Evolutionary conservation across 2,329 filamentous ascomycete genomes (phyloP).

Genomic region (Microdochium nivale): DNA sequence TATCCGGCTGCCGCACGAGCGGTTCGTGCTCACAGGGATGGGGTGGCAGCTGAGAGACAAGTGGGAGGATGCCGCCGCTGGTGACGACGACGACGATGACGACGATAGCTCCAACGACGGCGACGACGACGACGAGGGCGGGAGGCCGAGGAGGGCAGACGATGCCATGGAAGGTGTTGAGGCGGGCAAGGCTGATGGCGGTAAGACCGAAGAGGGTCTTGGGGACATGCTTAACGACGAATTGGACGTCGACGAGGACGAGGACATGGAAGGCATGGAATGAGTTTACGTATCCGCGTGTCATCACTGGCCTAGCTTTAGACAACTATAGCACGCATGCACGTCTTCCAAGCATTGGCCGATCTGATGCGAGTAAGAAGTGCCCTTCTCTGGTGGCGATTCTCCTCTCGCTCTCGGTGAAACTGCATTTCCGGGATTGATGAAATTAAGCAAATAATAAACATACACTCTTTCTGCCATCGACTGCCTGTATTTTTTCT

Average conservation of each 20-base stretch:
- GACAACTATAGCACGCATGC: too few species aligned
- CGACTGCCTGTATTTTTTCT: too few species aligned
- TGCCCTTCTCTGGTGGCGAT: too few species aligned
- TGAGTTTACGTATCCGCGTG: too few species aligned
- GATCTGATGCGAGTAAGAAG: too few species aligned
- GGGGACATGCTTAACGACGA: conserved; percentile 39
- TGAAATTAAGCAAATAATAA: too few species aligned
- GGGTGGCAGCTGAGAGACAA: conserved; percentile 56
- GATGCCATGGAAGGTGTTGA: conserved; percentile 43
- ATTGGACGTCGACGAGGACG: conserved; percentile 35
- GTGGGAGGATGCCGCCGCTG: conserved; percentile 40
- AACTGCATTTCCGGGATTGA: too few species aligned
- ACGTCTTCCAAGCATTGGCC: too few species aligned
- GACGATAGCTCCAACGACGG: conserved; percentile 30
- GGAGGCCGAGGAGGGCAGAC: conserved; percentile 25
- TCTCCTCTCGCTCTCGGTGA: too few species aligned
- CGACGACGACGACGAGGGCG: conserved; percentile 25
- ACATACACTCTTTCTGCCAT: too few species aligned
- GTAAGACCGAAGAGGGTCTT: conserved; percentile 36
- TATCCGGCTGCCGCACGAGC: conserved; percentile 56
- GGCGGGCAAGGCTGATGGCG: conserved; percentile 35
- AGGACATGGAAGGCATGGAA: conserved; percentile 42
- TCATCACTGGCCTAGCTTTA: too few species aligned
- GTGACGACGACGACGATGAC: conserved; percentile 30
- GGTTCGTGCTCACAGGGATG: conserved; percentile 58